These are phyloP conservation scores for Ganoderma leucocontextum DNA, from an alignment of 1,284 basidiomycete genomes.

Conservation along the genomic window DNA sequence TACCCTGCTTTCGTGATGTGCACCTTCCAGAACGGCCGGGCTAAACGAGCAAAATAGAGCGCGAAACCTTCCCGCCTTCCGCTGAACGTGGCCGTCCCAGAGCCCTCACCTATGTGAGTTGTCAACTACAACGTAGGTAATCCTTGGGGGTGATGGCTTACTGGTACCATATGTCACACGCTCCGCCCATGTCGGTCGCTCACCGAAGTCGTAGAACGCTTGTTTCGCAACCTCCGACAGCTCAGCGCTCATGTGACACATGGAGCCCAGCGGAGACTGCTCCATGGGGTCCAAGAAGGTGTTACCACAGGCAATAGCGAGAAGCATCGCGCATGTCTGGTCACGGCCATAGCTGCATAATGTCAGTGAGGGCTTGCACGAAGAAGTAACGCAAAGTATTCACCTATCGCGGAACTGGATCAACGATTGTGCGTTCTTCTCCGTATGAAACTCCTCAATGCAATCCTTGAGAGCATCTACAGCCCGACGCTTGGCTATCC, in stretches of 20 bases:
- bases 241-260: constrained; percentile 65
- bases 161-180: constrained; percentile 75
- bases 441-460: constrained; percentile 74
- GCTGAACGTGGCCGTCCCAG: constrained; percentile 83
- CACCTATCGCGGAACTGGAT: constrained; percentile 80
- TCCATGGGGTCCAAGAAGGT: constrained; percentile 70
- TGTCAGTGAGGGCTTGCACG: constrained; percentile 19
- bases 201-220: constrained; percentile 86
- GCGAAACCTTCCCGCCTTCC: constrained; percentile 91
- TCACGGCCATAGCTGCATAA: constrained; percentile 80
- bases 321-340: constrained; percentile 92
- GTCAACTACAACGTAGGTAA: constrained; percentile 1
- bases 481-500: constrained; percentile 85
- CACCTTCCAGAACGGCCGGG: constrained; percentile 89
- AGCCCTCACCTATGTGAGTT: constrained; percentile 59
- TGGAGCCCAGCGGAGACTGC: constrained; percentile 53
- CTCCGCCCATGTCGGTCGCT: constrained; percentile 82
- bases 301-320: constrained; percentile 81
- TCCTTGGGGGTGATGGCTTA: constrained; percentile 29
- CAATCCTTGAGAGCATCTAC: constrained; percentile 83
- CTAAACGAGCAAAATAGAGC: constrained; percentile 85
- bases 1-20: constrained; percentile 76
- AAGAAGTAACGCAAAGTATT: constrained; percentile 17
- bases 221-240: constrained; percentile 76
- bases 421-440: constrained; percentile 73